Evolutionary conservation across 768 basidiomycete genomes (phyloP).

Genomic region (Guyanaporus albipodus): DNA sequence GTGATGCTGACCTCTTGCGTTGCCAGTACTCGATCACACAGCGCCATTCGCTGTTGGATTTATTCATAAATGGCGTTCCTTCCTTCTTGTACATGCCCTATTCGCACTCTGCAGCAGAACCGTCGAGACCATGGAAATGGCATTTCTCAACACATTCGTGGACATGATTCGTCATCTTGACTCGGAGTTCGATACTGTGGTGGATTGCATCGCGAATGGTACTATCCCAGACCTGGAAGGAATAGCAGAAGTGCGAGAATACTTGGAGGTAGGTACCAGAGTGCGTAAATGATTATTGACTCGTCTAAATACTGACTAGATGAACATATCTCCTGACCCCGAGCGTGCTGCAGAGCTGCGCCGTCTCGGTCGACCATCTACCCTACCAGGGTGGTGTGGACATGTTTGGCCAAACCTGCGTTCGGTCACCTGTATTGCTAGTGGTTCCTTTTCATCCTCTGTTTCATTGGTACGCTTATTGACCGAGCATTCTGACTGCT

Average conservation of each 20-base stretch:
- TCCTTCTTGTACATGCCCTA: conserved; percentile 9
- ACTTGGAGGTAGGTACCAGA: background rate
- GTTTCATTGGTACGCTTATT: conserved; percentile 5
- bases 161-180: conserved; percentile 11
- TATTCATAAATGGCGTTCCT: conserved; percentile 6
- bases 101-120: conserved; percentile 2
- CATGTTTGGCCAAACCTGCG: conserved; percentile 10
- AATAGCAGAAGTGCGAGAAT: background rate
- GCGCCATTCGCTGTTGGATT: conserved; percentile 3
- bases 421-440: background rate
- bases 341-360: conserved; percentile 11
- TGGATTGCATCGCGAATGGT: conserved; percentile 13
- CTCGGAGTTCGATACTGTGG: conserved; percentile 6
- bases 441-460: conserved; percentile 8
- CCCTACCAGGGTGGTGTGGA: conserved; percentile 10
- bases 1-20: background rate
- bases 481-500: too few species aligned
- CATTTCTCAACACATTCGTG: conserved; percentile 10
- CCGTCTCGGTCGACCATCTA: conserved; percentile 4
- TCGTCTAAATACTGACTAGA: background rate
- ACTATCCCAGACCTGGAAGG: conserved; percentile 7
- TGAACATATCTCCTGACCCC: conserved; percentile 1
- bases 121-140: conserved; percentile 1
- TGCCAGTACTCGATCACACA: conserved; percentile 2
- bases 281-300: background rate